These are phyloP conservation scores for Phytophthora agathidicida DNA, from an alignment of 352 stramenopile species.

Conservation along the genomic window DNA sequence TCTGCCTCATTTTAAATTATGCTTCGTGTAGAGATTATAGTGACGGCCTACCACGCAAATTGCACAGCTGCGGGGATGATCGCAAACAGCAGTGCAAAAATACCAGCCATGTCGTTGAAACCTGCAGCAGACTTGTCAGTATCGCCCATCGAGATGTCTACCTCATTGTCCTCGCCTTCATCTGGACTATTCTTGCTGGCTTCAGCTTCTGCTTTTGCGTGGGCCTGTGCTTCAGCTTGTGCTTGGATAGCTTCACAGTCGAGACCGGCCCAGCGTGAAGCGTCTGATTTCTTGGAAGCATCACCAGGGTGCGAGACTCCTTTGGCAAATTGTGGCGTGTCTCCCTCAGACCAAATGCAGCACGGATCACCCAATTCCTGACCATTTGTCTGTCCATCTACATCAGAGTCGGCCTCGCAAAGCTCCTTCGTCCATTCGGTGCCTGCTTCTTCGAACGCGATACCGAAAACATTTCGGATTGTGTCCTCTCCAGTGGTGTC, in stretches of 20 bases:
- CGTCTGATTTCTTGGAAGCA: slow-evolving; percentile 20
- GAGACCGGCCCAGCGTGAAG: slow-evolving; percentile 21
- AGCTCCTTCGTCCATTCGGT: slow-evolving; percentile 47
- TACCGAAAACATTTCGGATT: slow-evolving; percentile 52
- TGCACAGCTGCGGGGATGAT: neutral
- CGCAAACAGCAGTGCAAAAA: neutral
- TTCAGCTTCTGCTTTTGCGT: slow-evolving; percentile 15
- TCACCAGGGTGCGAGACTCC: slow-evolving; percentile 38
- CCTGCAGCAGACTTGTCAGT: neutral
- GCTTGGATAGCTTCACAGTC: slow-evolving; percentile 21
- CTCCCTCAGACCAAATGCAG: slow-evolving; percentile 57
- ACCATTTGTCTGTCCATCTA: slow-evolving; percentile 84
- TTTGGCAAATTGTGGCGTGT: slow-evolving; percentile 10
- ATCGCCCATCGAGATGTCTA: slow-evolving; percentile 30
- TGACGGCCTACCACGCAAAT: slow-evolving; percentile 1
- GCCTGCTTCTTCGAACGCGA: slow-evolving; percentile 40
- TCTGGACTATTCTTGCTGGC: slow-evolving; percentile 27
- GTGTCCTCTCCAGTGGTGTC: slow-evolving; percentile 18
- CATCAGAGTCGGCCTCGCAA: slow-evolving; percentile 74
- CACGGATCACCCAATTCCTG: slow-evolving; percentile 84
- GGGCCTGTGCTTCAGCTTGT: slow-evolving; percentile 13
- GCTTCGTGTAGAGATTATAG: too few species aligned
- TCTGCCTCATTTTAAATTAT: too few species aligned
- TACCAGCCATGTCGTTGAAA: neutral
- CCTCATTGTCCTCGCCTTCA: slow-evolving; percentile 24